phyloP scores from a whole-genome alignment of 2,329 filamentous ascomycete genomes.

The Stylonectria norvegica region DNA sequence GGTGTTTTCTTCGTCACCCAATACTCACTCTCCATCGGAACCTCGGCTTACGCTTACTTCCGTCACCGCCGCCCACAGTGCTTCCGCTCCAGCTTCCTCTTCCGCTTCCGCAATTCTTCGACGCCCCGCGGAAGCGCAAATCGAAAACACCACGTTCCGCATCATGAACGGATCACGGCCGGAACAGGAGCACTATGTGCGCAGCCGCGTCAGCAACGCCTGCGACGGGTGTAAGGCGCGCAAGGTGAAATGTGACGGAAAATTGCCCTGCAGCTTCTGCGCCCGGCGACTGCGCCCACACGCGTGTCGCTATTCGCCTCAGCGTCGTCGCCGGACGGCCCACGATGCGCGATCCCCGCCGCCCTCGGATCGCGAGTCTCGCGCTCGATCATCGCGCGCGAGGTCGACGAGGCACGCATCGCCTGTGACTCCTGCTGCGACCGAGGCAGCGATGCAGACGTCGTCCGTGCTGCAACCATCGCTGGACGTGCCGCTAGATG shows the following conservation, averaged over 20 bases:
- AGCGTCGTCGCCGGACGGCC: constrained; percentile 36
- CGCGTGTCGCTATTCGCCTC: constrained; percentile 47
- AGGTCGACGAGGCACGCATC: constrained; percentile 16
- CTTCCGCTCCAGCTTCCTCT: neutral
- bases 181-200: constrained; percentile 31
- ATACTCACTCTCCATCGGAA: too few species aligned
- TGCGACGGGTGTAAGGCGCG: constrained; percentile 53
- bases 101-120: too few species aligned
- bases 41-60: neutral
- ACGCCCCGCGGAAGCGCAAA: too few species aligned
- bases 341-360: constrained; percentile 19
- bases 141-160: neutral
- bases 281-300: constrained; percentile 40
- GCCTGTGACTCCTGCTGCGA: constrained; percentile 14
- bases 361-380: constrained; percentile 15
- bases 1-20: too few species aligned
- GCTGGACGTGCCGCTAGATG: constrained; percentile 3
- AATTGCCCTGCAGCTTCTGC: constrained; percentile 52
- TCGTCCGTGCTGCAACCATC: constrained; percentile 3
- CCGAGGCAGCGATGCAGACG: constrained; percentile 1
- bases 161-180: constrained; percentile 17
- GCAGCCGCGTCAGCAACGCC: constrained; percentile 49
- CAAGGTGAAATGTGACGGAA: constrained; percentile 55
- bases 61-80: neutral
- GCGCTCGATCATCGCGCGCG: constrained; percentile 13